Conservation (phyloP, 768 basidiomycete species). For the Leccinum longicurvipes region DNA sequence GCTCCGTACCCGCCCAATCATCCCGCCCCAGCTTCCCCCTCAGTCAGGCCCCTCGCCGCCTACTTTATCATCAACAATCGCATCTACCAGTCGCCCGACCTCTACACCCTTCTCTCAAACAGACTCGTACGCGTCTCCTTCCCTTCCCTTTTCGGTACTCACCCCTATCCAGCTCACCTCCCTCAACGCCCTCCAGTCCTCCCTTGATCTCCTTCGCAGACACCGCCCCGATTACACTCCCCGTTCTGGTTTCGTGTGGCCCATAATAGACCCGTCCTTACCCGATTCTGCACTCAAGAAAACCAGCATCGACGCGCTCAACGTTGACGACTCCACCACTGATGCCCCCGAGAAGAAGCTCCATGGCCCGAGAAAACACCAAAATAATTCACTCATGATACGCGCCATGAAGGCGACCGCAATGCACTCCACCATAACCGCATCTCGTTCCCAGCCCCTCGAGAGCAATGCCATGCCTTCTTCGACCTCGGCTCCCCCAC, state of each 20-base stretch:
- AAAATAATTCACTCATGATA: constrained; percentile 65
- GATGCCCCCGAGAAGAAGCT: constrained; percentile 21
- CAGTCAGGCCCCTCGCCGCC: constrained; percentile 73
- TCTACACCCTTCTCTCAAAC: constrained; percentile 81
- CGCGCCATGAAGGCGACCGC: constrained; percentile 83
- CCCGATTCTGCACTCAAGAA: constrained; percentile 43
- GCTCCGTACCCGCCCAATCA: constrained; percentile 30
- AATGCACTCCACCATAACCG: constrained; percentile 56
- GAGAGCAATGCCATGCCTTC: constrained; percentile 28
- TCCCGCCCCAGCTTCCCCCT: too few species aligned
- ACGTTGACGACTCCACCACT: constrained; percentile 19
- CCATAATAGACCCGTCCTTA: constrained; percentile 59
- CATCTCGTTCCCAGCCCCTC: constrained; percentile 36
- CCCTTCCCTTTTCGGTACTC: neutral
- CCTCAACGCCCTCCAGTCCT: constrained; percentile 67
- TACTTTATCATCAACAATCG: constrained; percentile 89
- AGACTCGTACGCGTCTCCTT: constrained; percentile 56
- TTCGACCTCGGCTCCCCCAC: constrained; percentile 20
- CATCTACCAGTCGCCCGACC: constrained; percentile 84
- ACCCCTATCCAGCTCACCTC: constrained; percentile 53
- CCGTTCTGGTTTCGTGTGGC: constrained; percentile 82
- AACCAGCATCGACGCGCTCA: constrained; percentile 26
- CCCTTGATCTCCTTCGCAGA: constrained; percentile 68
- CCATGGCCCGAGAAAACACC: constrained; percentile 48
- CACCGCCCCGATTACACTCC: constrained; percentile 83